Percentiles rank a stretch among this genome's conserved stretches.
Evolutionary conservation across 208 protist species (phyloP).

Genomic region (Trypanosoma congolense): DNA sequence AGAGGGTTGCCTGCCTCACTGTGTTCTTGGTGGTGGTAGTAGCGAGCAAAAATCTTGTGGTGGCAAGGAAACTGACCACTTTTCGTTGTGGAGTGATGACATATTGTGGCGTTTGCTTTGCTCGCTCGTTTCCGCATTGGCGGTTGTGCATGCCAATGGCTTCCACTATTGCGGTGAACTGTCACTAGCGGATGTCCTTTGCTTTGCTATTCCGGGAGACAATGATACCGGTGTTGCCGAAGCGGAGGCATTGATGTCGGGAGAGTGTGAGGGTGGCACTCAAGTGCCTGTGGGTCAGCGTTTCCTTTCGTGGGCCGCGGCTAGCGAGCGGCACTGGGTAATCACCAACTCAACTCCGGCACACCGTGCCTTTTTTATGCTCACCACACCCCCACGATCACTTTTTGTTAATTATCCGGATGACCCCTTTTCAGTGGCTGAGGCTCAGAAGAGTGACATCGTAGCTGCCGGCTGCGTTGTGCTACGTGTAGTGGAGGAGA

Average conservation of each 20-base stretch:
- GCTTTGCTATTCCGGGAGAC: conserved; percentile 36
- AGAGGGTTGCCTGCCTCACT: conserved; percentile 13
- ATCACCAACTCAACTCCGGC: conserved; percentile 36
- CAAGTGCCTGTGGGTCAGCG: conserved; percentile 16
- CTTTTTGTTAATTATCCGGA: conserved; percentile 9
- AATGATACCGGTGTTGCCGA: neutral
- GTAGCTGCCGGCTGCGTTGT: conserved; percentile 44
- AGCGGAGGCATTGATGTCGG: neutral
- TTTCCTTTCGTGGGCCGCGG: conserved; percentile 16
- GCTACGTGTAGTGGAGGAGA: conserved; percentile 30
- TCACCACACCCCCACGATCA: conserved; percentile 21
- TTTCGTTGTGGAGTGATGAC: conserved; percentile 66
- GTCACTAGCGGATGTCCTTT: conserved; percentile 55
- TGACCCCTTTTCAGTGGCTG: conserved; percentile 9
- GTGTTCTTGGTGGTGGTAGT: neutral
- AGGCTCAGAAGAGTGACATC: conserved; percentile 34
- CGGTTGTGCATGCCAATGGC: conserved; percentile 52
- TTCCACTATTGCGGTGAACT: conserved; percentile 67
- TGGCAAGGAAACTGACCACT: conserved; percentile 4
- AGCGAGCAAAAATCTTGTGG: neutral
- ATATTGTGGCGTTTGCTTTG: conserved; percentile 69
- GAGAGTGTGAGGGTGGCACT: neutral
- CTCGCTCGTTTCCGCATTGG: conserved; percentile 52
- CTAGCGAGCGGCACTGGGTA: conserved; percentile 16
- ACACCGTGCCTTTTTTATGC: conserved; percentile 46